Percentiles rank a stretch among this genome's conserved stretches.
Evolutionary conservation across 768 basidiomycete genomes (phyloP).

Genomic region (Lactifluus hygrophoroides): DNA sequence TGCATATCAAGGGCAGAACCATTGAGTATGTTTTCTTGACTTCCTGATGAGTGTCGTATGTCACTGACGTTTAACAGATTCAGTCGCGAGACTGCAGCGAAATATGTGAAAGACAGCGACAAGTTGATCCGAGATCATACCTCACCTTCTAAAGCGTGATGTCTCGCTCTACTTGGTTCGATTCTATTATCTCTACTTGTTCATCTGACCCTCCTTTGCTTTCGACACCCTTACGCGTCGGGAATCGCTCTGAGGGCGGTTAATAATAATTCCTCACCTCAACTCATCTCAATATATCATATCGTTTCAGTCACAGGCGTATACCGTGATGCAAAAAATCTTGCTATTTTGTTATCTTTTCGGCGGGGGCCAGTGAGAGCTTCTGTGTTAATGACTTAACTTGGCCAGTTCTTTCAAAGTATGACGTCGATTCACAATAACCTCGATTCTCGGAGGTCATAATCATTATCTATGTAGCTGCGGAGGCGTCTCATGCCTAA

Average conservation of each 20-base stretch:
- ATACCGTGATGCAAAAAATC: not conserved
- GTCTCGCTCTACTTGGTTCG: not conserved
- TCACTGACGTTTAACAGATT: constrained; percentile 5
- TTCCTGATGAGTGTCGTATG: constrained; percentile 2
- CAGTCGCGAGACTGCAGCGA: constrained; percentile 6
- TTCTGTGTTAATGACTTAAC: no score
- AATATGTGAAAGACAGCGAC: constrained; percentile 13
- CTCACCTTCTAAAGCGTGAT: not conserved
- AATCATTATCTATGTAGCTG: no score
- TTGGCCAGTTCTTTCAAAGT: no score
- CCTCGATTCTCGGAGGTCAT: no score
- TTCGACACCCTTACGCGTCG: not conserved
- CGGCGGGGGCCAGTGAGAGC: no score
- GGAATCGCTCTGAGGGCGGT: not conserved
- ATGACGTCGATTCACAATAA: no score
- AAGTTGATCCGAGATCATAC: constrained; percentile 7
- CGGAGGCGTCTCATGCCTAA: no score
- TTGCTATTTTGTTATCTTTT: not conserved
- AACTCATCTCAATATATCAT: not conserved
- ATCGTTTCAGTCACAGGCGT: not conserved
- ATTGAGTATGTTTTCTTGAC: constrained; percentile 41
- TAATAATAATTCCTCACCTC: not conserved
- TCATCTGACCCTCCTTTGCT: not conserved
- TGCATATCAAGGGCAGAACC: constrained; percentile 70
- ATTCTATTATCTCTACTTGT: not conserved